These are phyloP conservation scores for Nepenthes alata DNA, from an alignment of 179 eudicot species.

Conservation along the genomic window DNA sequence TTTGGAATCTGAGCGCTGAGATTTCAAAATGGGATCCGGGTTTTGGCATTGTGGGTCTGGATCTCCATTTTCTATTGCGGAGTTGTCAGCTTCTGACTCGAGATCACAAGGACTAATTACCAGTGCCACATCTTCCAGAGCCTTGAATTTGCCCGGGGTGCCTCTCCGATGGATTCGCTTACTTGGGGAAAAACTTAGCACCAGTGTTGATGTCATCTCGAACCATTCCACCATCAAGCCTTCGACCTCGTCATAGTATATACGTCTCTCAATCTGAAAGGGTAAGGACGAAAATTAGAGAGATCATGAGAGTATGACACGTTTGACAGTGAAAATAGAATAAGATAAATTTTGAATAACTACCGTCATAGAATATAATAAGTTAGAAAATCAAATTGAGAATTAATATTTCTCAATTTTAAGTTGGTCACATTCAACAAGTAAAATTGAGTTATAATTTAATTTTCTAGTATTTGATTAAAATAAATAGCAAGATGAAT, in stretches of 20 bases:
- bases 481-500: no score
- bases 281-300: background rate
- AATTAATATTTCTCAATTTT: no score
- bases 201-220: constrained; percentile 62
- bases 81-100: constrained; percentile 12
- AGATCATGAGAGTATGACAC: background rate
- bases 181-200: constrained; percentile 33
- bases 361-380: no score
- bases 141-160: constrained; percentile 37
- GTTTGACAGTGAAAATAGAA: no score
- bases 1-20: constrained; percentile 10
- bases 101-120: constrained; percentile 35
- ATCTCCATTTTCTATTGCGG: constrained; percentile 14
- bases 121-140: constrained; percentile 60
- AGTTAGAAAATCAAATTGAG: no score
- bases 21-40: background rate
- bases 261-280: constrained; percentile 69
- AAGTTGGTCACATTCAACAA: no score
- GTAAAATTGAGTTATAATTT: no score
- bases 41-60: constrained; percentile 7
- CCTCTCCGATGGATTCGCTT: constrained; percentile 43
- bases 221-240: constrained; percentile 81
- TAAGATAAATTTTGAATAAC: no score
- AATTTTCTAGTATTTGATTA: no score
- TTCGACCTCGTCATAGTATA: constrained; percentile 81